Base-by-base conservation (phyloP, 2,329 filamentous ascomycete genomes). In the Xylaria sp. region DNA sequence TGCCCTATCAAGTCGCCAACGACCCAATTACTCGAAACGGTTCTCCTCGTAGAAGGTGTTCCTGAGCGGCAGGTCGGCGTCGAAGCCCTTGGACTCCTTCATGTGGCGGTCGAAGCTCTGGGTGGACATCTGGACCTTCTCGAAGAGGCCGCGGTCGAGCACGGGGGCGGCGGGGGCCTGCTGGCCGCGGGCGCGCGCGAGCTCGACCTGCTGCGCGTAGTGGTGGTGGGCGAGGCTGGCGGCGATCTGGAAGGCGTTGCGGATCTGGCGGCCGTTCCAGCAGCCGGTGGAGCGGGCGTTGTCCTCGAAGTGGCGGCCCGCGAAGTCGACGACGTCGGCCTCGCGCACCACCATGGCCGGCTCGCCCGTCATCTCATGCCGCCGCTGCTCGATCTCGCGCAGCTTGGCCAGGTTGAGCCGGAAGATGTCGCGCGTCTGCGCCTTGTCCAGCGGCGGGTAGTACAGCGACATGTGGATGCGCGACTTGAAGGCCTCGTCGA, bases 401-500 rank as follows among this genome's bases (percentile, higher is more conserved):
- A 76, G 68, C 62, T 73, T 73, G 29, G 58, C 42, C 7, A 76
- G 69, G 56, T 76, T 76, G 24, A 74, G 60, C 2, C 66, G 68
- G 72, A 76, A 76, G 51, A 77, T 74, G 13, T 74, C 72, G 13
- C 67, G 69, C 1, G 72, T 75, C 54, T 76, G 72, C 0, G 64
- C 60, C 63, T 70, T 70, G 43, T 69, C 67, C 0, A 76, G 65
- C 0, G 71, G 73, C 7, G 72, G 72, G 56, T 73, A 70, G 57
- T 69, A 67, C 9, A 70, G 54, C n/a, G 63, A 66, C 63, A 74
- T 68, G 59, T 76, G 73, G 51, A 76, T 73, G 2, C 73, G 68
- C 11, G 74, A 76, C 63, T 69, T 70, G 63, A 75, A 76, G 0
- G 75, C 75, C 46, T 76, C 74, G 60, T 78, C 76, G 44, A 78